These are phyloP conservation scores for Ganoderma lucidum DNA, from an alignment of 1,284 basidiomycete species.

Conservation along the genomic window DNA sequence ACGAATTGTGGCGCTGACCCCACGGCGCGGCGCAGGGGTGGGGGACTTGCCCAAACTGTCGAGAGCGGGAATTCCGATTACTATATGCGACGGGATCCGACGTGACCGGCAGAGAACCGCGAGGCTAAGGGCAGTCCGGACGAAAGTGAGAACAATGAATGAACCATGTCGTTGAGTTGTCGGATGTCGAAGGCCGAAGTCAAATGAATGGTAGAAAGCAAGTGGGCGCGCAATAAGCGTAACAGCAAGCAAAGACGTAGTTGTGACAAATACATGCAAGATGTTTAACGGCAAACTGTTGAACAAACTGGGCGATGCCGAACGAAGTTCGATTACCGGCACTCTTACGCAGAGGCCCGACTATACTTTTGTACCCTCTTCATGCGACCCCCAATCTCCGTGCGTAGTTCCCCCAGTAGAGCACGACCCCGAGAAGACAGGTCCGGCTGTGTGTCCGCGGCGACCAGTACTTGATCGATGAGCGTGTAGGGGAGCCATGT, in stretches of 20 bases:
- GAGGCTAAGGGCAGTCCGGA: background rate
- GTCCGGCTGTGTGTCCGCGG: conserved; percentile 63
- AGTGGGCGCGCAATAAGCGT: background rate
- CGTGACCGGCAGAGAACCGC: background rate
- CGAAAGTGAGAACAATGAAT: background rate
- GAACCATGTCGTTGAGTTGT: background rate
- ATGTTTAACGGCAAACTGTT: background rate
- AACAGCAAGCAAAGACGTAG: background rate
- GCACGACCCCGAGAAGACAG: conserved; percentile 51
- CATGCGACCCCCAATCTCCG: conserved; percentile 65
- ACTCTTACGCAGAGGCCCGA: conserved; percentile 25
- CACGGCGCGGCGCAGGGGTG: background rate
- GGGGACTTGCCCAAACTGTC: background rate
- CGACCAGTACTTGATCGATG: conserved; percentile 85
- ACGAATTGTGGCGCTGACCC: conserved; percentile 7
- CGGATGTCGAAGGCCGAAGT: background rate
- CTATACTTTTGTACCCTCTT: conserved; percentile 71
- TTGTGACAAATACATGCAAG: background rate
- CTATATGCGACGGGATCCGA: background rate
- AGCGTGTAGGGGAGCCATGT: conserved; percentile 89
- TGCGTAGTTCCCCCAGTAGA: conserved; percentile 58
- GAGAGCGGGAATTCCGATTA: background rate
- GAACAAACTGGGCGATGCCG: conserved; percentile 1
- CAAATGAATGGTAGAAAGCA: background rate
- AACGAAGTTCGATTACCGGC: background rate